Base-by-base conservation (phyloP, 2,329 filamentous ascomycete species). In the Phialophora expanda region DNA sequence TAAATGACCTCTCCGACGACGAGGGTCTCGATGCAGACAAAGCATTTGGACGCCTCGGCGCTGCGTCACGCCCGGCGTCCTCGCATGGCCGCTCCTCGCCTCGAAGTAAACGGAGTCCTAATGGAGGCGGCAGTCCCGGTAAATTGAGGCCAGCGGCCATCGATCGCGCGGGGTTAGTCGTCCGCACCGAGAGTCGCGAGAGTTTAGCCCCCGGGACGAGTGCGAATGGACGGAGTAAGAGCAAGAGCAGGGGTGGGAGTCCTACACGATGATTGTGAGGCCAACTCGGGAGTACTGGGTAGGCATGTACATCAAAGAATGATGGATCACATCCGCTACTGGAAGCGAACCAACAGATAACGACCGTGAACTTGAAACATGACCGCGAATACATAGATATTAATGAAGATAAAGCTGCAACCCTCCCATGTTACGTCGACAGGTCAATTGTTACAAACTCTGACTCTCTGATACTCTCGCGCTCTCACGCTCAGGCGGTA, bases 111-210 rank as follows among this genome's bases (percentile, higher is more conserved):
- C 30, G 30, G 2, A 80, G 81, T 5, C 81, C 55, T 54, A 34
- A 24, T 12, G 53, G n/a, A 7, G 17, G 38, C 17, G 53, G n/a
- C 17, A 56, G 62, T 22, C 34, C 77, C 73, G 75, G 75, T 71
- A 60, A 75, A 70, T 24, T 70, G 32, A 65, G 30, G 20, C 62
- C 67, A 28, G 61, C 81, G 69, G 76, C 82, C 9, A 85, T 86
- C 70, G 85, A 86, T 62, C 79, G 92, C 46, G 88, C 86, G 55
- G 93, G 93, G 1, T 76, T 97, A 69, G 88, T 91, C 61, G 86
- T 92, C 2, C 83, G 94, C 71, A 96, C 91, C 0, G 94, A 97
- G 75, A 96, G 92, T 75, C 84, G 92, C 61, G 95, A 98, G 75
- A 84, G 91, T 65, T 78, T 97, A 44, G 83, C 17, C 17, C 17